Conservation (phyloP, 2,329 filamentous ascomycete species). For the Penicillium sp. region DNA sequence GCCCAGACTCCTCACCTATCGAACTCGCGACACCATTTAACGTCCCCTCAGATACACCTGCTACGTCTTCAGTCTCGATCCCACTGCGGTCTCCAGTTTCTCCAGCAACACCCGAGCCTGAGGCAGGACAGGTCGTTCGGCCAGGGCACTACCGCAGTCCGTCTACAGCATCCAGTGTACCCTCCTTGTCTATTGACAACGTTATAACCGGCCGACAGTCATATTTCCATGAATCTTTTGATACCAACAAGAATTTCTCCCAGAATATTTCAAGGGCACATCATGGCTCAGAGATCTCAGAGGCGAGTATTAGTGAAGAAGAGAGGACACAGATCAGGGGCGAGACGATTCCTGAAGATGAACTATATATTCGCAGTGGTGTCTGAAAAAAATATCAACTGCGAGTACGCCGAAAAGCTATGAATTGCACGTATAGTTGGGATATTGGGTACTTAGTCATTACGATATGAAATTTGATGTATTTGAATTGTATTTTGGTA, state of each 20-base stretch:
- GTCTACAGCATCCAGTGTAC: constrained; percentile 10
- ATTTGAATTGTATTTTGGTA: background rate
- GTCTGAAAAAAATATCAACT: background rate
- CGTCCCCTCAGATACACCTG: background rate
- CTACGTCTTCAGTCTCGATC: constrained; percentile 1
- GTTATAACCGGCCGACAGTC: constrained; percentile 12
- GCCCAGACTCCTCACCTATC: constrained; percentile 20
- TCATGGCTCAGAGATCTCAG: constrained; percentile 18
- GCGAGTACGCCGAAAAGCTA: background rate
- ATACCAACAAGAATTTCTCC: background rate
- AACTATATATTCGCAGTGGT: constrained; percentile 5
- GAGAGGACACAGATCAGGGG: constrained; percentile 5
- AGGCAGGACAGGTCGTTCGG: constrained; percentile 1
- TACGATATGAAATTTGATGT: background rate
- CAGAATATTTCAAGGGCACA: background rate
- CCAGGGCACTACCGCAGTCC: constrained; percentile 8
- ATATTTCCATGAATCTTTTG: constrained; percentile 10
- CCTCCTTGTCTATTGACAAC: constrained; percentile 15
- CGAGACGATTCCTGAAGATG: constrained; percentile 18
- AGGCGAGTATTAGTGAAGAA: constrained; percentile 8
- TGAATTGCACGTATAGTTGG: background rate
- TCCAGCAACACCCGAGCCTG: constrained; percentile 5
- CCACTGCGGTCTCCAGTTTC: constrained; percentile 9
- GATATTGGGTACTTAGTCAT: background rate
- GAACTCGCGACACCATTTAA: constrained; percentile 19